Evolutionary conservation across 2,329 filamentous ascomycete species (phyloP), one percentile per base, ranked within the genome.

Genomic region (Thelonectria discophora): DNA sequence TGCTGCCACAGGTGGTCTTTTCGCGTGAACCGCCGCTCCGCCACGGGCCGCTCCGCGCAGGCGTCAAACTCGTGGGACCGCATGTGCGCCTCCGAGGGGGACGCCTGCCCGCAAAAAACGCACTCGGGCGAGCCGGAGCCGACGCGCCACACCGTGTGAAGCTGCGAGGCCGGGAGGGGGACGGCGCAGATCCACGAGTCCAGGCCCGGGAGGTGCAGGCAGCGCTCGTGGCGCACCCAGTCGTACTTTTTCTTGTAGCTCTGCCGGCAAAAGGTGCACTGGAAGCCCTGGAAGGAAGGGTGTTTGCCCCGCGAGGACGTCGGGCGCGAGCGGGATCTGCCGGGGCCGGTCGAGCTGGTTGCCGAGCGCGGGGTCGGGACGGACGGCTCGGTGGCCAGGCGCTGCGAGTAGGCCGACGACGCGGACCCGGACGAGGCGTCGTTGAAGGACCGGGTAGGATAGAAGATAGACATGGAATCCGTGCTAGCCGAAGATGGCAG

Each of bases 161-260:
- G 69, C 55, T 77, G 72, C n/a, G 70, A 69, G 1, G 68, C 58
- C 1, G 71, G 65, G 3, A 76, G 60, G 4, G 77, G 77, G 1
- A 76, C 78, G 0, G 80, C 79, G 65, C 86, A 88, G 5, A 86
- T 79, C 81, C 80, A 86, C 0, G 73, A 74, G 39, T 76, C 73
- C 5, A 77, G 74, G 0, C 75, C 74, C 5, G 81, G 74, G 2
- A 83, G 69, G 63, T 85, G 82, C 3, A 85, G 73, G 1, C 81
- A 81, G 42, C 82, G 77, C 60, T 85, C 83, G 63, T 86, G 83
- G 1, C 84, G 75, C 12, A 75, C 70, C 76, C 77, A 79, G 55
- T 80, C 79, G 54, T 78, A 78, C 43, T 75, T 77, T 53, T 78
- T 80, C 55, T 74, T 75, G 55, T 80, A 80, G 42, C 63, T 70